Evolutionary conservation across 805 yeast genomes (phyloP), one percentile per base, ranked within the genome.

Genomic region (Yamadazyma nakazawae): DNA sequence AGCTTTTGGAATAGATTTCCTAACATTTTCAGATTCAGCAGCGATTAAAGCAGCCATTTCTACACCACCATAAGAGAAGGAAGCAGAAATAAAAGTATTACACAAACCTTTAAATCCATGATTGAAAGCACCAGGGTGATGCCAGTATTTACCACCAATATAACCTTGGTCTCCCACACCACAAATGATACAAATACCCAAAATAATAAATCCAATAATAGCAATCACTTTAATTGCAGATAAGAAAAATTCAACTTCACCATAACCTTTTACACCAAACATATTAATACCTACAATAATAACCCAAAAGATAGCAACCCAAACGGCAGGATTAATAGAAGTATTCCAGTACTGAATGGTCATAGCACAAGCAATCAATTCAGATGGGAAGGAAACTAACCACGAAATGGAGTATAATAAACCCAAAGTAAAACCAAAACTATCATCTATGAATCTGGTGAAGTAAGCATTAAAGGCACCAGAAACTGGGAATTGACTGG

Each of bases 401-500:
- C 73, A 68, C 43, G 68, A 63, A 32, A 61, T 35, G 19, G 70
- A 64, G 43, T 68, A 68, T 49, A 63, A 57, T 50, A 65, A 50
- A 42, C 71, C 71, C 10, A 64, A 55, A 3, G 70, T 64, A 47
- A 61, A 67, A 5, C 72, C 73, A 66, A 67, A 64, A 26, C 66
- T 59, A 7, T 68, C 61, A 40, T 66, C 71, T 17, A 67, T 61
- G 46, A 68, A 68, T 51, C 70, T 53, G 10, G 70, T 55, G 41
- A 63, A 66, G 42, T 57, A 67, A n/a, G 70, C 59, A 26, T 62
- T 64, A 46, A 67, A 68, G 19, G 72, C 66, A 47, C 74, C 74
- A 21, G 57, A 71, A 54, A 61, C 66, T 35, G 66, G 74, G 60
- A 59, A 61, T 48, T 64, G 70, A 49, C 78, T 78, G 44, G 83